Evolutionary conservation across 2,329 filamentous ascomycete genomes (phyloP).

Genomic region (Neurospora sp.): DNA sequence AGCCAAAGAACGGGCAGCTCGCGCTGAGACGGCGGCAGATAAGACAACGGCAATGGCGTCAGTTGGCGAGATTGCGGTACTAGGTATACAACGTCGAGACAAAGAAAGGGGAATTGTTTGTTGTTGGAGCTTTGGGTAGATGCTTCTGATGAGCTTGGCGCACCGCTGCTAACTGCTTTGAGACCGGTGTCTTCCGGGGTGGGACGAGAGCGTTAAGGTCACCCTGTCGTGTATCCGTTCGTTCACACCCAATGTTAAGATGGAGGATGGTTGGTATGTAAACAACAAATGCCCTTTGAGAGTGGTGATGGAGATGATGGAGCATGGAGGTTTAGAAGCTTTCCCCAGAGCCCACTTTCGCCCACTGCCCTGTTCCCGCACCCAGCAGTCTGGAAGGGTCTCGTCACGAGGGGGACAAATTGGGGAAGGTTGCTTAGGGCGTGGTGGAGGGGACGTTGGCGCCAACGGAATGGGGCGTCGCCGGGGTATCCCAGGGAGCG

Average conservation of each 20-base stretch:
- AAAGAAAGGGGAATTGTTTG: neutral
- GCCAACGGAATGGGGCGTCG: neutral
- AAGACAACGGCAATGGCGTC: slow-evolving; percentile 17
- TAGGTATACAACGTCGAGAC: neutral
- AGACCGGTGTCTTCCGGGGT: neutral
- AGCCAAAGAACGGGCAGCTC: slow-evolving; percentile 4
- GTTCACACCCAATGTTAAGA: neutral
- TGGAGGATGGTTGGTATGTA: neutral
- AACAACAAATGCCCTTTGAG: neutral
- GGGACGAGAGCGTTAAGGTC: neutral
- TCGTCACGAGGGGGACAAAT: neutral
- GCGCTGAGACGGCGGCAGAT: slow-evolving; percentile 13
- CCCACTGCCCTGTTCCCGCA: neutral
- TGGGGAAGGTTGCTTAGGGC: neutral
- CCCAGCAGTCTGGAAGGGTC: neutral
- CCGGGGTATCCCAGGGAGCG: neutral
- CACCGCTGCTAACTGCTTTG: neutral
- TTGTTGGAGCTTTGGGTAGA: neutral
- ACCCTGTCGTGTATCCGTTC: neutral
- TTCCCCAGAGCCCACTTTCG: neutral
- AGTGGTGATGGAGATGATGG: neutral
- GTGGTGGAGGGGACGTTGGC: neutral
- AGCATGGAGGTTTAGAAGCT: neutral
- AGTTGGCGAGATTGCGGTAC: neutral
- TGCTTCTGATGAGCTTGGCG: neutral